Evolutionary conservation across 305 asterid species (phyloP).

Genomic region (Stenogyne calaminthoides): DNA sequence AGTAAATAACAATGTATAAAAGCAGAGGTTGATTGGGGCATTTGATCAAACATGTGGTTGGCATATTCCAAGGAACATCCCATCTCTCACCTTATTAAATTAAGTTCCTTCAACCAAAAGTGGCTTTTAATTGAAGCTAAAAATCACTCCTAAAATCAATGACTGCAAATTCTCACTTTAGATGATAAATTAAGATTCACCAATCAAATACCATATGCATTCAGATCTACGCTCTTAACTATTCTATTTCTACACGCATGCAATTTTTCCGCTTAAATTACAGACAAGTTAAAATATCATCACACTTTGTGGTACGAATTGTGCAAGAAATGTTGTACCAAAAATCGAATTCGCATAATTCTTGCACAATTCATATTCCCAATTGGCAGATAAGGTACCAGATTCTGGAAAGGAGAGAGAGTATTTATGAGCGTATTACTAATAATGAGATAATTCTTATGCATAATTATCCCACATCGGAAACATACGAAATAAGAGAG

Average conservation of each 20-base stretch:
- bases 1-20: background rate
- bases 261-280: background rate
- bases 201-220: background rate
- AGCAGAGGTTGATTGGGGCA: background rate
- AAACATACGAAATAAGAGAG: background rate
- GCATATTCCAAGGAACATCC: constrained; percentile 42
- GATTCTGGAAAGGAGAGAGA: background rate
- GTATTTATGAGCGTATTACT: background rate
- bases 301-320: too few relatives aligned
- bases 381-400: background rate
- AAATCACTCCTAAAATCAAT: background rate
- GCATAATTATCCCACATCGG: background rate
- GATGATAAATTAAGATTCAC: background rate
- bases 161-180: background rate
- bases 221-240: background rate
- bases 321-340: too few relatives aligned
- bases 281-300: too few relatives aligned
- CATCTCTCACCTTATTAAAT: too few relatives aligned
- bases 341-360: background rate
- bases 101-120: background rate
- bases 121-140: constrained; percentile 32
- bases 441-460: background rate
- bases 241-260: background rate
- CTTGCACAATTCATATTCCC: background rate
- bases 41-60: background rate